Evolutionary conservation across 116 monocot genomes (phyloP), one percentile per base, ranked within the genome.

Genomic region (Thalassia testudinum): DNA sequence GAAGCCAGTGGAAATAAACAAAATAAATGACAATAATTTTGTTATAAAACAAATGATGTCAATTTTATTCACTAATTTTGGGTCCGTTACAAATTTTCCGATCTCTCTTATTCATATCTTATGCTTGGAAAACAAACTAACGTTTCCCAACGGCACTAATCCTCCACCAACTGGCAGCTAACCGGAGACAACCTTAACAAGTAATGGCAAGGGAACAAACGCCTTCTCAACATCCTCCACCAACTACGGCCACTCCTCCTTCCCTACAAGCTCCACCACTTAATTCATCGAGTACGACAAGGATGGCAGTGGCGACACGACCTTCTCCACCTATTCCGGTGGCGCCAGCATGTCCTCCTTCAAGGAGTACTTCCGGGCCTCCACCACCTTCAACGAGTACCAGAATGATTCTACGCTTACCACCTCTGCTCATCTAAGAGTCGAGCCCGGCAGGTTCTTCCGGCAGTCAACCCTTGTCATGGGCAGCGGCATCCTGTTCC

Each of bases 361-460:
- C 52, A 50, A 45, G 21, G 16, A 66, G 20, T 59, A 66, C 58
- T 58, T 59, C 58, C 26, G 26, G 17, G 1, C 58, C 14, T 22
- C 25, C n/a, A 38, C 38, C 3, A 52, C 38, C 38, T 66, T 66
- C 59, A 30, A 0, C 24, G 50, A 40, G 12, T 66, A 66, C 62
- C 1, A 8, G 11, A 62, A 62, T 5, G 15, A 3, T 15, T 45
- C 45, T 16, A n/a, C 40, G 11, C 7, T 14, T 7, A 40, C 45
- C 5, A 7, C 45, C 18, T n/a, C 45, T 7, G 45, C 45, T 45
- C 7, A 5, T 7, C 17, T 18, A n/a, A 4, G 5, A 0, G 64
- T 64, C 25, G 72, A 78, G 68, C 67, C 65, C 0, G 72, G 78
- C 24, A 78, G 62, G 62, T 78, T 78, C 78, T 78, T 78, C 42